Evolutionary conservation across 345 rosid genomes (phyloP).

Genomic region (Populus davidiana): DNA sequence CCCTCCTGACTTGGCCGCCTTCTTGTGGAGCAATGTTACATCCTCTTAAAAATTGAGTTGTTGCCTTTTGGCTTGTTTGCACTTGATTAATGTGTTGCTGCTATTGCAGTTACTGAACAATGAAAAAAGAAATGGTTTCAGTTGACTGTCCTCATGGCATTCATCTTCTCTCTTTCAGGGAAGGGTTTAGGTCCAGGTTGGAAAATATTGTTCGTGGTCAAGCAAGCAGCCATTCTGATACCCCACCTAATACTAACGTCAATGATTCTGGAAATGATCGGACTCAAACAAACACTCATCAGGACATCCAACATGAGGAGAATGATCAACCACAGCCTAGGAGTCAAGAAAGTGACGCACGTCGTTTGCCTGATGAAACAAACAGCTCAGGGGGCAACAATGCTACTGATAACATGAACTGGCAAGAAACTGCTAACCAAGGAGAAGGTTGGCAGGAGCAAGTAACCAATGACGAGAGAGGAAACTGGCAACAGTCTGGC

Average conservation of each 20-base stretch:
- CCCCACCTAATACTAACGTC: slow-evolving; percentile 33
- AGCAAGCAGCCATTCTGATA: slow-evolving; percentile 56
- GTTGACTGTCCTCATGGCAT: not conserved
- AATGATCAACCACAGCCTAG: slow-evolving; percentile 43
- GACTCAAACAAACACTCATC: slow-evolving; percentile 38
- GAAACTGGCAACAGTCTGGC: slow-evolving; percentile 48
- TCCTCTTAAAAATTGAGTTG: not conserved
- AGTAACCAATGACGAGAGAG: slow-evolving; percentile 41
- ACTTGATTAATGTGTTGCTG: not conserved
- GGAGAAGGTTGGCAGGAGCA: slow-evolving; percentile 49
- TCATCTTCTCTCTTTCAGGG: slow-evolving; percentile 45
- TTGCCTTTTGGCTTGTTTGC: not conserved
- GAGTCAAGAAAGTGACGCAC: slow-evolving; percentile 39
- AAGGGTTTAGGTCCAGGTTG: slow-evolving; percentile 77
- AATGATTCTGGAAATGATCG: slow-evolving; percentile 42
- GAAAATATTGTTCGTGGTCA: slow-evolving; percentile 67
- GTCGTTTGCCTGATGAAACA: slow-evolving; percentile 44
- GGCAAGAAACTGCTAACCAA: slow-evolving; percentile 52
- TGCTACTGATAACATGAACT: slow-evolving; percentile 37
- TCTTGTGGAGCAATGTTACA: not conserved
- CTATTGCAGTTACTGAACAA: not conserved
- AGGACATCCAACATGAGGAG: slow-evolving; percentile 39
- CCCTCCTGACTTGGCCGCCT: not conserved
- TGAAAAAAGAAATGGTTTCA: not conserved
- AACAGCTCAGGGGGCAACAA: slow-evolving; percentile 37